These are phyloP conservation scores for Podila epicladia DNA, from an alignment of 192 early-diverging fungal genomes.

Conservation along the genomic window DNA sequence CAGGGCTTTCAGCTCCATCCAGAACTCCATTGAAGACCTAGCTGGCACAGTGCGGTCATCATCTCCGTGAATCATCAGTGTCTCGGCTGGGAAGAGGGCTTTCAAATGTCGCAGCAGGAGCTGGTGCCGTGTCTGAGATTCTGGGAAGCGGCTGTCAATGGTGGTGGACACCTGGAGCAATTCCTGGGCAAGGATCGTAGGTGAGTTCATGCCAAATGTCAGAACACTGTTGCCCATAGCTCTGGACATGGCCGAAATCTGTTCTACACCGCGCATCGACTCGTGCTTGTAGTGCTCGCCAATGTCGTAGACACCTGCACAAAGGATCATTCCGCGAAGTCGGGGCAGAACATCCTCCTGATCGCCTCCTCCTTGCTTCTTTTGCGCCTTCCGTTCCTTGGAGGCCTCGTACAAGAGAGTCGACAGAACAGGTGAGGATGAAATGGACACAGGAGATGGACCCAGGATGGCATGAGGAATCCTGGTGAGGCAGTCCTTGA, in stretches of 20 bases:
- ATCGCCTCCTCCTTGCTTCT: neutral
- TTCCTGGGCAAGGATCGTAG: slow-evolving; percentile 15
- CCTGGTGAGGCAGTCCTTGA: slow-evolving; percentile 28
- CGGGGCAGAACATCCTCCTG: neutral
- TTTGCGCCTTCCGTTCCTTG: neutral
- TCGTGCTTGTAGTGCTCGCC: slow-evolving; percentile 53
- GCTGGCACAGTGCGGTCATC: slow-evolving; percentile 29
- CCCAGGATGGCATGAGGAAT: too few relatives aligned
- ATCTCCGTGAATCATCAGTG: slow-evolving; percentile 40
- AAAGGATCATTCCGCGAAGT: slow-evolving; percentile 23
- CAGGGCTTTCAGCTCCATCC: slow-evolving; percentile 11
- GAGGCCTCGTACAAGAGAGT: neutral
- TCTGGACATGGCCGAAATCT: slow-evolving; percentile 61
- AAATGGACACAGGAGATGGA: neutral
- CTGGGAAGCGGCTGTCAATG: slow-evolving; percentile 1
- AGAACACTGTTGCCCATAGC: slow-evolving; percentile 53
- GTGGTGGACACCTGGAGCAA: neutral
- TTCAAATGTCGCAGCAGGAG: slow-evolving; percentile 2
- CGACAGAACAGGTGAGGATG: slow-evolving; percentile 9
- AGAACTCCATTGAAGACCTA: slow-evolving; percentile 14
- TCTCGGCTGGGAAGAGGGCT: slow-evolving; percentile 23
- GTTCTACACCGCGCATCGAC: slow-evolving; percentile 57
- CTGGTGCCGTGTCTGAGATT: slow-evolving; percentile 7
- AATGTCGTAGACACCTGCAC: slow-evolving; percentile 60
- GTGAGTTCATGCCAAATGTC: slow-evolving; percentile 17